Evolutionary conservation across 805 yeast genomes (phyloP), one percentile per base, ranked within the genome.

Genomic region (Candida anglica): DNA sequence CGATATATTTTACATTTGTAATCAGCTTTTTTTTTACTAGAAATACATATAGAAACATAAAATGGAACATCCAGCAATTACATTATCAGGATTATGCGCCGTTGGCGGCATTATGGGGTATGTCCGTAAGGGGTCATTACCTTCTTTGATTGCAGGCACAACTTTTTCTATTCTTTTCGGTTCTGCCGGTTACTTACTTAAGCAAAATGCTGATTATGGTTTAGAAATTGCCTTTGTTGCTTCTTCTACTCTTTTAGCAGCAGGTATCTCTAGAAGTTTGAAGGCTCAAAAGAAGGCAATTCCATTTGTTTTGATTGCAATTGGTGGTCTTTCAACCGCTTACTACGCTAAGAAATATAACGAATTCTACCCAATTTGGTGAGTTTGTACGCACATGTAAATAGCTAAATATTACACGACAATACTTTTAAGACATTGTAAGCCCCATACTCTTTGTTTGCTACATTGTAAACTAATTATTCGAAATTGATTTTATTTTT

Each of bases 131-230:
- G 75, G 81, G 9, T 85, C 95, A 2, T 51, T 81, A 23, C 94
- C 95, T 15, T 86, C 96, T 0, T 68, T 89, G 35, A 61, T 77
- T 30, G 95, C 91, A 1, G 97, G 97, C 25, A 43, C 75, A 7
- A 58, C 78, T 1, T 65, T 84, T 42, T 69, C 83, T 10, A 64
- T 73, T 2, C 51, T 77, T 18, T 84, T 73, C 52, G 84, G 82
- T n/a, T 52, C 66, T 38, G 80, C 87, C 2, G 91, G 95, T 13
- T 85, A 86, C 58, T 68, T 89, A 44, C 63, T 87, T 41, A 72
- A 75, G 43, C 63, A 79, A 35, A 85, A 86, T 53, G 79, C 77
- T 40, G 88, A 85, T 52, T 76, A 75, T 60, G 96, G 96, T 28
- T 69, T 89, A 43, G 89, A 85, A 53, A 54, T 83, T 13, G 95